Conservation (phyloP, 106 monocot species). For the Allium sativum region DNA sequence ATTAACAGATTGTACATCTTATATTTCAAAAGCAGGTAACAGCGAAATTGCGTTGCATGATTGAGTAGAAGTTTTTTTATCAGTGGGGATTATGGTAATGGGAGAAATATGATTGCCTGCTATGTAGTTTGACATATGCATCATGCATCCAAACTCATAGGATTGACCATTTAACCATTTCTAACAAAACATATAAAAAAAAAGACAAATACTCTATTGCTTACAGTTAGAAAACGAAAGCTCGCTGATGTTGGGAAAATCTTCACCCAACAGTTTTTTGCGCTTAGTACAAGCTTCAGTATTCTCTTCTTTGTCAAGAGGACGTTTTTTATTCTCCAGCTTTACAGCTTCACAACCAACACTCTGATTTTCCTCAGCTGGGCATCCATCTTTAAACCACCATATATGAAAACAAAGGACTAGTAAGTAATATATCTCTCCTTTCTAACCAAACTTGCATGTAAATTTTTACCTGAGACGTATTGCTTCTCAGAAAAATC, state of each 20-base stretch:
- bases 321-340: not conserved
- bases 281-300: not conserved
- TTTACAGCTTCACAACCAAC: not conserved
- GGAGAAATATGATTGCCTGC: too few species aligned
- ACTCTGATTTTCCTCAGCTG: not conserved
- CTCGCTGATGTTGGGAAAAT: not conserved
- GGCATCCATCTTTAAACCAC: conserved; percentile 4
- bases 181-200: too few species aligned
- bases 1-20: too few species aligned
- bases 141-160: too few species aligned
- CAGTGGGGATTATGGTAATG: too few species aligned
- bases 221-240: too few species aligned
- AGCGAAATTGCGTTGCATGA: too few species aligned
- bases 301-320: conserved; percentile 3
- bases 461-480: not conserved
- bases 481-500: not conserved
- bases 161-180: too few species aligned
- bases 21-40: too few species aligned
- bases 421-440: not conserved
- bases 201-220: too few species aligned
- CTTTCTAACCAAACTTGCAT: not conserved
- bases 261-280: conserved; percentile 5
- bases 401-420: conserved; percentile 1
- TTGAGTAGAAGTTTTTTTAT: too few species aligned
- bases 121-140: too few species aligned